Evolutionary conservation across 2,329 filamentous ascomycete genomes (phyloP), one percentile per base, ranked within the genome.

Genomic region (Scedosporium boydii): DNA sequence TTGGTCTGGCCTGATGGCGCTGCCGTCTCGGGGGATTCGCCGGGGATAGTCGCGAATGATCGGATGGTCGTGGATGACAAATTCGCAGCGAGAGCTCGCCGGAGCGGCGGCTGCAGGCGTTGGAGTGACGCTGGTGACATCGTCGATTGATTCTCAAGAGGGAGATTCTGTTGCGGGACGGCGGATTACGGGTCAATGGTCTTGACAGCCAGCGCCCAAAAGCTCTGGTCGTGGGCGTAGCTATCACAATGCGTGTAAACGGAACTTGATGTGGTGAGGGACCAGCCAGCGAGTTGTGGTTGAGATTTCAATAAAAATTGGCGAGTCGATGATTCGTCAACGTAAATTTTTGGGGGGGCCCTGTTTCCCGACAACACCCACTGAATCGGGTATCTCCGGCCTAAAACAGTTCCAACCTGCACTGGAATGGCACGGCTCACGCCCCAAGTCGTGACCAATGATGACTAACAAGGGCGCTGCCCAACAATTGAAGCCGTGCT

Each of bases 21-120:
- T 10, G 66, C 67, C 4, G 29, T 6, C 34, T 62, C 60, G 53
- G 21, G 6, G 66, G 71, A 62, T 61, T 70, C 68, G 64, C 73
- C 68, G 61, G 77, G 78, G 64, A 80, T 73, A 64, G 80, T 82
- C 71, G 80, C 80, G 67, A 80, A 78, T 55, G 72, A 68, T 65
- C 79, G 75, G 64, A 71, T 61, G 58, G 68, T 62, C 9, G 68
- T 67, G 51, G 74, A 65, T 34, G 74, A 66, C 62, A 70, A 67
- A 21, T 16, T 42, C 9, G 18, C 38, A 64, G 69, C 67, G 38
- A 81, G 68, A 38, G 73, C 76, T 64, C 74, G 73, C 62, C 77
- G 74, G 18, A 80, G 70, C 60, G 78, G 78, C 60, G 70, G 71
- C 46, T 76, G 76, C 34, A 75, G 73, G 65, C 76, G 73, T 63